phyloP scores from a whole-genome alignment of 345 rosid species.

The Clarkia xantiana region DNA sequence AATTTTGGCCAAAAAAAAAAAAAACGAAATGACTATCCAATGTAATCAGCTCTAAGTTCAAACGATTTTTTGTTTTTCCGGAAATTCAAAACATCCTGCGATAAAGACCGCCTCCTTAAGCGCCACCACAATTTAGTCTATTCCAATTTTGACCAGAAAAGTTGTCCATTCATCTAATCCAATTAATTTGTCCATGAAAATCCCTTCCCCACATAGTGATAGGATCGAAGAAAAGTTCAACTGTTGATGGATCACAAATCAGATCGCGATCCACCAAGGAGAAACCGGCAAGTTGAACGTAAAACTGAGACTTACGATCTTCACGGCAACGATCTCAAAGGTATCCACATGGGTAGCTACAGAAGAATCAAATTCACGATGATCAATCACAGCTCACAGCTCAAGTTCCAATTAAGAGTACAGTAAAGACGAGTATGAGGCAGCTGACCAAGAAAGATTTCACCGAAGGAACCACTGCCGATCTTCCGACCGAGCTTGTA shows the following conservation, averaged over 20 bases:
- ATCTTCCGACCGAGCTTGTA: slow-evolving; percentile 82
- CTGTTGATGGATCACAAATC: slow-evolving; percentile 1
- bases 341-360: slow-evolving; percentile 86
- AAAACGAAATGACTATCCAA: no score
- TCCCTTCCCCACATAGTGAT: neutral
- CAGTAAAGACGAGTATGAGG: neutral
- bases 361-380: neutral
- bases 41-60: neutral
- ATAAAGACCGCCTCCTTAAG: no score
- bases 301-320: slow-evolving; percentile 55
- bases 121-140: no score
- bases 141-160: no score
- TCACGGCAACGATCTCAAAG: slow-evolving; percentile 82
- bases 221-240: neutral
- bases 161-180: no score
- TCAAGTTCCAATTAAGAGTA: neutral
- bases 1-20: no score
- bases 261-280: slow-evolving; percentile 1
- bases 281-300: neutral
- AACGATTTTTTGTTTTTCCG: neutral
- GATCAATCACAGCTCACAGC: slow-evolving; percentile 5
- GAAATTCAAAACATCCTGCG: no score
- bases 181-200: neutral
- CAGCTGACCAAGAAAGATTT: slow-evolving; percentile 69
- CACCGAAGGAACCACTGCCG: slow-evolving; percentile 97